Evolutionary conservation across 306 rosid species (phyloP), one percentile per base, ranked within the genome.

Genomic region (Castanopsis chinensis): DNA sequence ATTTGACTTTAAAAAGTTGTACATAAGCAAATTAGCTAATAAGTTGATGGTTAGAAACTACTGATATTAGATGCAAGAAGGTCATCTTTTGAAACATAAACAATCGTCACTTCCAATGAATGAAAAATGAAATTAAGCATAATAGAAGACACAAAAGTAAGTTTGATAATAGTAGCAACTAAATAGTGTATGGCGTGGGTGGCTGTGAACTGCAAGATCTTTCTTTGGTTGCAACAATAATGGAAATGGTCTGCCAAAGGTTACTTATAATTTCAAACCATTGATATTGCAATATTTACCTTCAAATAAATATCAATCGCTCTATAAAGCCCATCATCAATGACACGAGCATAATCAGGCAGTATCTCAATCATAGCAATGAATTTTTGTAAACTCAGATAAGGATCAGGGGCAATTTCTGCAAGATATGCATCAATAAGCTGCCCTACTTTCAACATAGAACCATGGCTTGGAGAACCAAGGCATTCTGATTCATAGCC

Each of bases 281-380:
- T 49, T 19, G 35, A 25, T 71, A 30, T 33, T 68, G 28, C 19
- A 71, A 10, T 68, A 56, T 65, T 78, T 88, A 91, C 98, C 92
- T 94, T 94, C 83, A 94, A 71, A 81, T 90, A 92, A 57, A 94
- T 88, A 80, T 94, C 98, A 23, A 92, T 28, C 1, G 98, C 96
- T 85, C 97, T 87, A 53, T 94, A 94, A 65, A 92, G 86, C 45
- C 98, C 96, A 79, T 94, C 98, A 33, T 89, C 94, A 1, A 92
- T 82, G 54, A 92, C 92, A n/a, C 96, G 94, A 82, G 97, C 94
- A 86, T 94, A 89, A 69, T 92, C 94, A 14, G 97, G 98, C 28
- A 94, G 88, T 84, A 89, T 76, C 87, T 92, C 96, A n/a, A 88
- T 86, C 76, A 92, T 63, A 33, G 89, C 91, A 55, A 82, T 67